A percentile compares a stretch with the other conserved stretches of the same genome.
These are phyloP conservation scores for Candida argentea DNA, from an alignment of 805 yeast genomes.

Conservation along the genomic window DNA sequence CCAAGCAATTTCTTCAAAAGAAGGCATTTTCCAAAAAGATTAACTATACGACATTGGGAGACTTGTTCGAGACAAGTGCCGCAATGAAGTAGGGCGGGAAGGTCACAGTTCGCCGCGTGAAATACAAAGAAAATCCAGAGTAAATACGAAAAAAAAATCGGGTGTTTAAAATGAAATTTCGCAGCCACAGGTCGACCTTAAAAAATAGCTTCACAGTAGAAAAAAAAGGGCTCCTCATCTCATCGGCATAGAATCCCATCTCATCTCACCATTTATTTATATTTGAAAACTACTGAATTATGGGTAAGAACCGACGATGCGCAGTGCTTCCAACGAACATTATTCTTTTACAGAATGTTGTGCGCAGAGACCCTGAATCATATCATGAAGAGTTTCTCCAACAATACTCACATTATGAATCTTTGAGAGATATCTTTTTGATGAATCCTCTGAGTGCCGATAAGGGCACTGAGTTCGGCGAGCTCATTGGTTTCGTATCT, in stretches of 20 bases:
- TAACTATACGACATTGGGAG: slow-evolving; percentile 74
- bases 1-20: slow-evolving; percentile 64
- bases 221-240: too few relatives aligned
- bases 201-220: too few relatives aligned
- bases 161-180: too few relatives aligned
- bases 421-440: slow-evolving; percentile 78
- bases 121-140: too few relatives aligned
- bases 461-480: slow-evolving; percentile 62
- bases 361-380: slow-evolving; percentile 88
- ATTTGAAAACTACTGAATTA: slow-evolving; percentile 18
- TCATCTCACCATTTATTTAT: too few relatives aligned
- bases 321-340: slow-evolving; percentile 90
- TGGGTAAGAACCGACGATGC: slow-evolving; percentile 87
- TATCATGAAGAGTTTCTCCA: slow-evolving; percentile 89
- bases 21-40: slow-evolving; percentile 80
- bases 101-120: too few relatives aligned
- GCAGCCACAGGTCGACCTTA: too few relatives aligned
- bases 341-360: slow-evolving; percentile 82
- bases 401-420: slow-evolving; percentile 87
- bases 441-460: slow-evolving; percentile 52
- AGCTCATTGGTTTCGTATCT: slow-evolving; percentile 79
- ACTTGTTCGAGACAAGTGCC: slow-evolving; percentile 19
- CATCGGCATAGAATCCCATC: background rate
- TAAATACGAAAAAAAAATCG: too few relatives aligned
- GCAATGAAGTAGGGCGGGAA: too few relatives aligned